Evolutionary conservation across 768 basidiomycete genomes (phyloP).

Genomic region (Boletales sp.): DNA sequence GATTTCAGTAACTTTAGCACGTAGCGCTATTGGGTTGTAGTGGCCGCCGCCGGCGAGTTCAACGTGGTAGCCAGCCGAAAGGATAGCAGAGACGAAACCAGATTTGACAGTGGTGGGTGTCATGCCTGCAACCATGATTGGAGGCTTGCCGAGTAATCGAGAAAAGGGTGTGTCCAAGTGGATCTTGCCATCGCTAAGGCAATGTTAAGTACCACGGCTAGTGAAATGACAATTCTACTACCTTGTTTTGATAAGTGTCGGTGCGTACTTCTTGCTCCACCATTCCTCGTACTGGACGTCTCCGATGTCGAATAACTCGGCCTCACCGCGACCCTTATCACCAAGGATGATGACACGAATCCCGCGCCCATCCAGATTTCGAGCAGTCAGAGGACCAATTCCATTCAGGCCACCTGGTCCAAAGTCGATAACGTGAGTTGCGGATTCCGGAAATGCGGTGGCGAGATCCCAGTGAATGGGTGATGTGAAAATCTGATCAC

Average conservation of each 20-base stretch:
- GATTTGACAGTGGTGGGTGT: conserved; percentile 95
- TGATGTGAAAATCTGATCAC: conserved; percentile 88
- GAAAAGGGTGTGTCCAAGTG: conserved; percentile 97
- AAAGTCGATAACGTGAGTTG: conserved; percentile 95
- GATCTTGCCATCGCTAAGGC: conserved; percentile 76
- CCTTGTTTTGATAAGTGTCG: conserved; percentile 86
- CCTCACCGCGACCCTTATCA: conserved; percentile 85
- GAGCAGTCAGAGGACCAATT: conserved; percentile 85
- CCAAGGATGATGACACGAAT: conserved; percentile 87
- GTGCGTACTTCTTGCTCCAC: conserved; percentile 90
- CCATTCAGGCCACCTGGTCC: conserved; percentile 94
- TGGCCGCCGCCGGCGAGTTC: conserved; percentile 98
- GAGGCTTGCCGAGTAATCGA: conserved; percentile 91
- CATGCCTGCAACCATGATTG: conserved; percentile 99
- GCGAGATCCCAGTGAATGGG: conserved; percentile 94
- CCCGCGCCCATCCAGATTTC: conserved; percentile 91
- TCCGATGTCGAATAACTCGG: conserved; percentile 73
- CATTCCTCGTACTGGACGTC: conserved; percentile 74
- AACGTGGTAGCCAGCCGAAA: conserved; percentile 92
- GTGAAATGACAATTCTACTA: conserved; percentile 23
- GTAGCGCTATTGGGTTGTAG: conserved; percentile 87
- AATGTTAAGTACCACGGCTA: neutral
- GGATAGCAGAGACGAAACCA: conserved; percentile 90
- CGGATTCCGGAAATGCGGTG: conserved; percentile 82
- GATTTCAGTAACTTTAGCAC: conserved; percentile 90